A percentile compares a stretch with the other conserved stretches of the same genome.
phyloP scores from a whole-genome alignment of 257 asterid species.

The Solanum sparsipilum region DNA sequence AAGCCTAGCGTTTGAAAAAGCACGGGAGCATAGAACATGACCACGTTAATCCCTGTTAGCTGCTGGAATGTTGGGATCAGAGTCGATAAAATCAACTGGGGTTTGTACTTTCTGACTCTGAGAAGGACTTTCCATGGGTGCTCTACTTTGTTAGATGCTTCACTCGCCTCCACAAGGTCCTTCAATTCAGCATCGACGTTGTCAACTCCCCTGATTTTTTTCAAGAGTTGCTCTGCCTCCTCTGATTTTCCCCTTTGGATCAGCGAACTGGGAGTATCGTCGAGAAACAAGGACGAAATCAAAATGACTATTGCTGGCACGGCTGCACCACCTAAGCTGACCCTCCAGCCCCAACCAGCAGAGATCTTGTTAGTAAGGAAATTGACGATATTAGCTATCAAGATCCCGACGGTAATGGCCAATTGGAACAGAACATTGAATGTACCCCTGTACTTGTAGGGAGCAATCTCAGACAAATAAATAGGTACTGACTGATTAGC shows the following conservation, averaged over 20 bases:
- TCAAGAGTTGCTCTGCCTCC: not conserved
- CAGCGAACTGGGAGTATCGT: not conserved
- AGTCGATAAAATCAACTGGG: not conserved
- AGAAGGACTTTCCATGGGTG: not conserved
- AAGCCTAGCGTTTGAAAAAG: constrained; percentile 11
- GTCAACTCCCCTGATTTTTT: not conserved
- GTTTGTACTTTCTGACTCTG: not conserved
- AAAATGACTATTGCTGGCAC: not conserved
- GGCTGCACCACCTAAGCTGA: not conserved
- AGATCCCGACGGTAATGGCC: constrained; percentile 7
- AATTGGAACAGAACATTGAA: constrained; percentile 10
- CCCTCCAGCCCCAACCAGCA: not conserved
- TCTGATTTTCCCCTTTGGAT: not conserved
- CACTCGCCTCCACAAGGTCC: not conserved
- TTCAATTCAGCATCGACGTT: not conserved
- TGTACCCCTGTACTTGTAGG: constrained; percentile 5
- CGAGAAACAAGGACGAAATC: not conserved
- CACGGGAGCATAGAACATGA: constrained; percentile 16
- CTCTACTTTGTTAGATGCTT: not conserved
- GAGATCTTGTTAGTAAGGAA: not conserved
- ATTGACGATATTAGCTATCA: constrained; percentile 6
- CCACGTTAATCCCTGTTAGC: constrained; percentile 11
- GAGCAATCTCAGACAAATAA: constrained; percentile 12
- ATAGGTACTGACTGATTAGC: not conserved
- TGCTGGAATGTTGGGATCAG: constrained; percentile 12